Evolutionary conservation across 192 early-diverging fungal genomes (phyloP).

Genomic region (Backusella tarrabulga): DNA sequence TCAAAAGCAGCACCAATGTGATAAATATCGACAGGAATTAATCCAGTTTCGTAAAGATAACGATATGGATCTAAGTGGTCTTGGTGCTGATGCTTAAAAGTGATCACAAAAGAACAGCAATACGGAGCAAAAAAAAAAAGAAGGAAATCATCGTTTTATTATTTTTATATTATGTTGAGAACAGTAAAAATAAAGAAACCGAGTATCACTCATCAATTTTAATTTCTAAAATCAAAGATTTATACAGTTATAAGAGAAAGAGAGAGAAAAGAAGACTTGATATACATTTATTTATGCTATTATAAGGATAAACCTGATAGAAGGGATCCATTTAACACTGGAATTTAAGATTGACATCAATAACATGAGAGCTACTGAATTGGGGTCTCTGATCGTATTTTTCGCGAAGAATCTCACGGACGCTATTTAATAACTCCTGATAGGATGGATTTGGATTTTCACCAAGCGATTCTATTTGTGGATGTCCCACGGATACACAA

Average conservation of each 20-base stretch:
- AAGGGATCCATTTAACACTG: constrained; percentile 10
- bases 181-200: background rate
- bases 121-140: background rate
- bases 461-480: constrained; percentile 39
- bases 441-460: constrained; percentile 63
- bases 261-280: background rate
- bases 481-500: background rate
- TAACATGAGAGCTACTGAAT: constrained; percentile 59
- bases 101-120: background rate
- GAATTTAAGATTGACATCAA: constrained; percentile 44
- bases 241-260: background rate
- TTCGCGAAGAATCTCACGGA: constrained; percentile 61
- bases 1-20: constrained; percentile 22
- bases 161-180: too few relatives aligned
- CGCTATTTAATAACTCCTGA: constrained; percentile 64
- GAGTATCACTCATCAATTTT: background rate
- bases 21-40: constrained; percentile 27
- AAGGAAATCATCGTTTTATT: background rate
- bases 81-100: background rate
- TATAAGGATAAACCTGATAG: background rate
- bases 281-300: constrained; percentile 11
- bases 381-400: constrained; percentile 82
- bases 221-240: background rate
- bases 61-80: background rate
- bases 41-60: constrained; percentile 25